Percentiles rank a stretch among this genome's conserved stretches.
Evolutionary conservation across 2,329 filamentous ascomycete genomes (phyloP).

Genomic region (Aureobasidium uvarum): DNA sequence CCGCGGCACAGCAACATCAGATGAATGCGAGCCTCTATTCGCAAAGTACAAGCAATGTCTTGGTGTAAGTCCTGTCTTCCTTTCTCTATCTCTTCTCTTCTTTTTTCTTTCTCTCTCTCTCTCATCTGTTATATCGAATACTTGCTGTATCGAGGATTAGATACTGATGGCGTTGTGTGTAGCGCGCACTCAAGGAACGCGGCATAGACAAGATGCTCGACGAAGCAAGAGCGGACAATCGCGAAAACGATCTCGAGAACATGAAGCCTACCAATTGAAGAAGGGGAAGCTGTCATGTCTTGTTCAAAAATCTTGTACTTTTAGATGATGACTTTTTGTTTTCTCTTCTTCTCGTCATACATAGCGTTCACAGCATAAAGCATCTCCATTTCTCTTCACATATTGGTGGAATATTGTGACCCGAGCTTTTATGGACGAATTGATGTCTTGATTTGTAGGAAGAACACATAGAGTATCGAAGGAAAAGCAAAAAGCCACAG

Average conservation of each 20-base stretch:
- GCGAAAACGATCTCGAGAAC: slow-evolving; percentile 76
- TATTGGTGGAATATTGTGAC: background rate
- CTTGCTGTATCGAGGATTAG: too few species aligned
- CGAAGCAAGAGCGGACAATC: slow-evolving; percentile 84
- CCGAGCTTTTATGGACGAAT: background rate
- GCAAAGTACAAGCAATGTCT: slow-evolving; percentile 86
- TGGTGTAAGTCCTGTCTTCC: slow-evolving; percentile 56
- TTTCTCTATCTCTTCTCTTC: background rate
- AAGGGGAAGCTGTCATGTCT: too few species aligned
- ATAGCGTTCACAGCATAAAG: background rate
- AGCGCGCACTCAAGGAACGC: slow-evolving; percentile 75
- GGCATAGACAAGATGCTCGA: slow-evolving; percentile 93
- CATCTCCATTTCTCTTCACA: background rate
- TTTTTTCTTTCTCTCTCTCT: slow-evolving; percentile 17
- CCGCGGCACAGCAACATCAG: slow-evolving; percentile 74
- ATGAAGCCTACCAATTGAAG: slow-evolving; percentile 46
- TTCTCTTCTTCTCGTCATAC: background rate
- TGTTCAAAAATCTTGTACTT: background rate
- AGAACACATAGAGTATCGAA: background rate
- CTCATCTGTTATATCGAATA: too few species aligned
- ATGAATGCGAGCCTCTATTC: slow-evolving; percentile 85
- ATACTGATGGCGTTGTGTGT: too few species aligned
- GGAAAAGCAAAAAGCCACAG: background rate
- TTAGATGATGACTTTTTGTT: background rate
- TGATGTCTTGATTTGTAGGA: background rate